A percentile compares a stretch with the other conserved stretches of the same genome.
Evolutionary conservation across 176 grass and related monocot species (phyloP).

Genomic region (Elaeis guineensis): DNA sequence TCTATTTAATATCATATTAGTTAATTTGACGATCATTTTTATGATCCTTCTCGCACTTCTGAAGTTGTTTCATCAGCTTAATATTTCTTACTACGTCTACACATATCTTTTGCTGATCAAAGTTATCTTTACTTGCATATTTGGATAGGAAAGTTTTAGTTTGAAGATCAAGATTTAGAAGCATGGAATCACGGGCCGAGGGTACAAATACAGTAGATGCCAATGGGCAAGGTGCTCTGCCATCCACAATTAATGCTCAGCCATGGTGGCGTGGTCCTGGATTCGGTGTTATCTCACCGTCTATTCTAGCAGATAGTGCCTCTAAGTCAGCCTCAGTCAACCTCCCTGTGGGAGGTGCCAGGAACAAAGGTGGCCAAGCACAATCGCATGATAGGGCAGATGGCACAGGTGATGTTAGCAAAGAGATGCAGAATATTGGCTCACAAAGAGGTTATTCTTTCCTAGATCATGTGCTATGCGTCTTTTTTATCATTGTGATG

Average conservation of each 20-base stretch:
- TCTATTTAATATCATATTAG: too few species aligned
- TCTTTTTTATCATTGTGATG: not conserved
- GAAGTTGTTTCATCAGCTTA: too few species aligned
- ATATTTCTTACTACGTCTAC: too few species aligned
- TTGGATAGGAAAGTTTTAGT: not conserved
- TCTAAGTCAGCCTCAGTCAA: not conserved
- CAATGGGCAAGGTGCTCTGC: not conserved
- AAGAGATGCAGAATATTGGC: slow-evolving; percentile 3
- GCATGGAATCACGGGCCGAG: not conserved
- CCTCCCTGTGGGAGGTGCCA: not conserved
- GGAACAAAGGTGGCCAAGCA: not conserved
- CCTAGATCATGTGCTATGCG: not conserved
- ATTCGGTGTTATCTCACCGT: not conserved
- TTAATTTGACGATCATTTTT: too few species aligned
- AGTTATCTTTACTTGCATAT: not conserved
- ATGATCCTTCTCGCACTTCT: too few species aligned
- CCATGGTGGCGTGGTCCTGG: slow-evolving; percentile 7
- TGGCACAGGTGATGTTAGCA: not conserved
- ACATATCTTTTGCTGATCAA: not conserved
- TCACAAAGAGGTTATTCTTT: slow-evolving; percentile 1
- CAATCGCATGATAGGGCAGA: not conserved
- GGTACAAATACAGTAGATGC: slow-evolving; percentile 6
- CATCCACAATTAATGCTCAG: not conserved
- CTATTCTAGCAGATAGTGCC: not conserved
- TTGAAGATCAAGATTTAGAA: not conserved